Evolutionary conservation across 345 rosid genomes (phyloP).

Genomic region (Populus alba): DNA sequence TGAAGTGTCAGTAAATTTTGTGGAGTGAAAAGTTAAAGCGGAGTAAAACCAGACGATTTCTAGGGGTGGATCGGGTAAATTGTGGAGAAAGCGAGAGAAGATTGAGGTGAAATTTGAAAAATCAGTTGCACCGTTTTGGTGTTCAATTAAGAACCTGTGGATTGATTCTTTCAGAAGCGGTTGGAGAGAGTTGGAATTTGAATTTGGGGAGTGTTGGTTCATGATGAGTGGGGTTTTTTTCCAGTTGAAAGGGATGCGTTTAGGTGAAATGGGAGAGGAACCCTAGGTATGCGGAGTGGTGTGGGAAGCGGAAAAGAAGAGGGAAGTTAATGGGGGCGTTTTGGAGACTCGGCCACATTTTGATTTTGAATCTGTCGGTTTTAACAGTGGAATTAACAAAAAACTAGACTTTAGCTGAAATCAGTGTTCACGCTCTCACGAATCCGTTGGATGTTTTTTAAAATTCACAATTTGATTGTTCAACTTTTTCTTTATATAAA

Average conservation of each 20-base stretch:
- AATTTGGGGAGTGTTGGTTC: slow-evolving; percentile 23
- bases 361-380: slow-evolving; percentile 32
- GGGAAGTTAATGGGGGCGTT: slow-evolving; percentile 4
- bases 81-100: slow-evolving; percentile 56
- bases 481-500: too few relatives aligned
- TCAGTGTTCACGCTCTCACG: too few relatives aligned
- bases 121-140: slow-evolving; percentile 45
- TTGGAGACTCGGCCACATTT: slow-evolving; percentile 26
- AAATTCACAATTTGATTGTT: too few relatives aligned
- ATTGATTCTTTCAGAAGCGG: slow-evolving; percentile 60
- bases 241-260: not conserved
- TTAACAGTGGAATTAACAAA: not conserved
- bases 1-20: slow-evolving; percentile 27
- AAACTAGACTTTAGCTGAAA: not conserved
- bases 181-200: slow-evolving; percentile 27
- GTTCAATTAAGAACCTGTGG: slow-evolving; percentile 48
- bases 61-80: slow-evolving; percentile 53
- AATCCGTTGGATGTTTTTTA: too few relatives aligned
- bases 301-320: not conserved
- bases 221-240: slow-evolving; percentile 19
- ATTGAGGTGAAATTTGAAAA: slow-evolving; percentile 61
- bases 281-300: slow-evolving; percentile 31
- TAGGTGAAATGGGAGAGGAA: slow-evolving; percentile 1
- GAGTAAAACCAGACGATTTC: slow-evolving; percentile 74
- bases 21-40: slow-evolving; percentile 47